phyloP scores from a whole-genome alignment of 129 eudicot species.

The Erigeron canadensis region DNA sequence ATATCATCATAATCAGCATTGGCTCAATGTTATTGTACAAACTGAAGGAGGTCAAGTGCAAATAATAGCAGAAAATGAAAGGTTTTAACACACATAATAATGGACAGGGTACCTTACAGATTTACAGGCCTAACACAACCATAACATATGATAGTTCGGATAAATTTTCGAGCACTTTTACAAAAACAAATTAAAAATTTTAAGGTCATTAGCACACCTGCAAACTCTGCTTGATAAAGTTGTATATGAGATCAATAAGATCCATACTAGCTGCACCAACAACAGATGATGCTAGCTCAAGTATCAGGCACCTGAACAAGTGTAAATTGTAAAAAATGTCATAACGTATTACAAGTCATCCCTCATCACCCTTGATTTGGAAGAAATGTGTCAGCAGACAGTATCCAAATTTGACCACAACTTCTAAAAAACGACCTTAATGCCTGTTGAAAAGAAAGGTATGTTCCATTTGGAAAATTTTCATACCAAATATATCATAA shows the following conservation, averaged over 20 bases:
- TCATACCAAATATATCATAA: not conserved
- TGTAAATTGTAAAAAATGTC: not conserved
- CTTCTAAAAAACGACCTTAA: not conserved
- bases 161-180: too few species aligned
- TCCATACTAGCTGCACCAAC: slow-evolving; percentile 70
- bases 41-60: too few species aligned
- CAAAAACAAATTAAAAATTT: too few species aligned
- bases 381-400: slow-evolving; percentile 6
- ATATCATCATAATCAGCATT: too few species aligned
- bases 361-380: slow-evolving; percentile 13
- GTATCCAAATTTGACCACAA: not conserved
- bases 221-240: slow-evolving; percentile 56
- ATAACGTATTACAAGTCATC: not conserved
- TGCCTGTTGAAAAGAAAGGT: not conserved
- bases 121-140: too few species aligned
- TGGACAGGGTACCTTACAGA: too few species aligned
- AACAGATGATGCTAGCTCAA: slow-evolving; percentile 71
- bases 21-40: too few species aligned
- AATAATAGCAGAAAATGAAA: too few species aligned
- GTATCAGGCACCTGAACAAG: slow-evolving; percentile 49
- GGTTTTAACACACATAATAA: too few species aligned
- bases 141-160: too few species aligned
- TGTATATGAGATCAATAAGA: slow-evolving; percentile 56
- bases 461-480: not conserved
- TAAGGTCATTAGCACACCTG: slow-evolving; percentile 53